These are phyloP conservation scores for Fusarium albosuccineum DNA, from an alignment of 2,329 filamentous ascomycete species.

Conservation along the genomic window DNA sequence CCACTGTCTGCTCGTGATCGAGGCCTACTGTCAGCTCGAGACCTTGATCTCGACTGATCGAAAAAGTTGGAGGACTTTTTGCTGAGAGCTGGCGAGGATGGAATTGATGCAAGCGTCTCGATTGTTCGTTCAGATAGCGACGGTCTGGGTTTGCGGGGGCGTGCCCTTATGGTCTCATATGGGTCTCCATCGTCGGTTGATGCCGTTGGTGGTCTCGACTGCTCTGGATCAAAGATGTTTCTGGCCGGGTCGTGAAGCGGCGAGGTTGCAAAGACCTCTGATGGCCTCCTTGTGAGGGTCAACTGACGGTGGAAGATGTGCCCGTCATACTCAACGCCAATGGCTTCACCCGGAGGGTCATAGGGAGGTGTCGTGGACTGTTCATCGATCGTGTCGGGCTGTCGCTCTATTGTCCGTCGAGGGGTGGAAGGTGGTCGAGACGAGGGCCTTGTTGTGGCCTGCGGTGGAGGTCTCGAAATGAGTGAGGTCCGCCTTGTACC, in stretches of 20 bases:
- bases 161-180: conserved; percentile 38
- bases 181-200: conserved; percentile 39
- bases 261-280: conserved; percentile 44
- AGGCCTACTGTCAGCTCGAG: conserved; percentile 61
- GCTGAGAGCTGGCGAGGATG: conserved; percentile 79
- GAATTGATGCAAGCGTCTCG: conserved; percentile 83
- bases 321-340: conserved; percentile 38
- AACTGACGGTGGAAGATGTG: conserved; percentile 45
- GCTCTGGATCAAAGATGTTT: conserved; percentile 37
- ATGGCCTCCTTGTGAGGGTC: conserved; percentile 50
- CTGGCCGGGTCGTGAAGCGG: conserved; percentile 39
- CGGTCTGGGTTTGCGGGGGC: conserved; percentile 54
- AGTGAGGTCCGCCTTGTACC: conserved; percentile 40
- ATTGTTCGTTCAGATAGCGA: conserved; percentile 88
- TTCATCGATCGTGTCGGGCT: conserved; percentile 40
- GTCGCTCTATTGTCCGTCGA: conserved; percentile 32
- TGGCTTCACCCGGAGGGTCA: conserved; percentile 41
- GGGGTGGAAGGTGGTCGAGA: conserved; percentile 40
- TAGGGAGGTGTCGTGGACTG: conserved; percentile 43
- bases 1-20: conserved; percentile 60
- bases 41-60: conserved; percentile 69
- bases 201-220: conserved; percentile 29
- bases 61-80: conserved; percentile 81
- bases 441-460: conserved; percentile 32
- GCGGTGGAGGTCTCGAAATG: conserved; percentile 35